These are phyloP conservation scores for Coemansia sp. DNA, from an alignment of 192 early-diverging fungal genomes.

Conservation along the genomic window DNA sequence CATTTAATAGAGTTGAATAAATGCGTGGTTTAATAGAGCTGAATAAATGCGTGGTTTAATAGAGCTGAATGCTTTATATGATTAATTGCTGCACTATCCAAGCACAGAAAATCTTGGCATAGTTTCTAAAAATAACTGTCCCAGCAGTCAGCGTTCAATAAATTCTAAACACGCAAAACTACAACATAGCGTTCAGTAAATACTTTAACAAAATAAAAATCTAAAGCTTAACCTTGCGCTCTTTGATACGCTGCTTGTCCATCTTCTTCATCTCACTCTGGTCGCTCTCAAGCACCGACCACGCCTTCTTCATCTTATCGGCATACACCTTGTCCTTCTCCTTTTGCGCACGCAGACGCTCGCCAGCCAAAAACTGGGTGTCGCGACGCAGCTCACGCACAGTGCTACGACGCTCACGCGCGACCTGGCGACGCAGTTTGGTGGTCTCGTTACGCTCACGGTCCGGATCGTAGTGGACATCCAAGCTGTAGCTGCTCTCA, in stretches of 20 bases:
- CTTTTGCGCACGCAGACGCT: slow-evolving; percentile 64
- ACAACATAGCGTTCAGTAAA: not conserved
- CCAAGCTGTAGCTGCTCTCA: slow-evolving; percentile 84
- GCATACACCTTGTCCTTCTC: slow-evolving; percentile 83
- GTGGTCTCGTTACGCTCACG: slow-evolving; percentile 67
- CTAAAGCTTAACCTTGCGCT: slow-evolving; percentile 47
- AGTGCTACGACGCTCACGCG: slow-evolving; percentile 93
- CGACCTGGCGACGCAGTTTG: slow-evolving; percentile 81
- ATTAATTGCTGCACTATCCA: too few species aligned
- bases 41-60: too few species aligned
- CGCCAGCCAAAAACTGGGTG: slow-evolving; percentile 78
- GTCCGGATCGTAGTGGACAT: slow-evolving; percentile 80
- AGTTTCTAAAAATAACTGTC: too few species aligned
- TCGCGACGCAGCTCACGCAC: slow-evolving; percentile 95
- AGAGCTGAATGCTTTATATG: too few species aligned
- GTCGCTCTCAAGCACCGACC: slow-evolving; percentile 81
- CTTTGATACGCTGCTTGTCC: slow-evolving; percentile 57
- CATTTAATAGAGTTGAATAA: too few species aligned
- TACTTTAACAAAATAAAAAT: not conserved
- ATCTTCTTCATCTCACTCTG: slow-evolving; percentile 76
- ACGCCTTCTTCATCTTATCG: slow-evolving; percentile 87
- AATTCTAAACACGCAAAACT: too few species aligned
- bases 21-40: too few species aligned
- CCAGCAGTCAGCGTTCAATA: too few species aligned
- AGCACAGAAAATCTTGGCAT: too few species aligned